Conservation (phyloP, 495 filamentous ascomycete genomes). For the Hypoxylon lienhwacheense region DNA sequence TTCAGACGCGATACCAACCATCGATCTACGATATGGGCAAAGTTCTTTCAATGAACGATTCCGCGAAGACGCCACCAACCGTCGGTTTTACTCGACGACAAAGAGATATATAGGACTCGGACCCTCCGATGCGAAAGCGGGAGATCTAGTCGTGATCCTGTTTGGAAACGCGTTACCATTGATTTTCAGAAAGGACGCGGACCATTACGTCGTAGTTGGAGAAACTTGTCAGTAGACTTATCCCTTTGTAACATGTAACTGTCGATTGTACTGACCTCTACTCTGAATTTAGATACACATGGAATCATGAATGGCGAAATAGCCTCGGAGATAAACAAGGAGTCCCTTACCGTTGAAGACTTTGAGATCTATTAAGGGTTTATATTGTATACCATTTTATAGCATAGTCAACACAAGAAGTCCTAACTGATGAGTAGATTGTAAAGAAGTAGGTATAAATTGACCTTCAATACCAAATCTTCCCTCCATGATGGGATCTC, state of each 20-base stretch:
- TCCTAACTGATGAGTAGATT: too few relatives aligned
- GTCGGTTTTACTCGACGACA: slow-evolving; percentile 11
- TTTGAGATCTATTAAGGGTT: slow-evolving; percentile 1
- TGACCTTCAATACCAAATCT: too few relatives aligned
- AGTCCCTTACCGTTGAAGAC: background rate
- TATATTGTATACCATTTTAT: too few relatives aligned
- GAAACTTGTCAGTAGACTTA: slow-evolving; percentile 17
- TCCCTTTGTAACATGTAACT: too few relatives aligned
- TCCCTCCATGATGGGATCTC: too few relatives aligned
- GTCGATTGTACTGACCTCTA: too few relatives aligned
- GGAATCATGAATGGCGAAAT: slow-evolving; percentile 16
- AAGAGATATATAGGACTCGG: slow-evolving; percentile 26
- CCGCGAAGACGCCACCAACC: background rate
- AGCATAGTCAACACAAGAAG: too few relatives aligned
- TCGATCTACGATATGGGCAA: background rate
- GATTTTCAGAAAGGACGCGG: slow-evolving; percentile 13
- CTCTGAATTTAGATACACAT: slow-evolving; percentile 4
- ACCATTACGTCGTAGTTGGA: slow-evolving; percentile 17
- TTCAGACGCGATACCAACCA: slow-evolving; percentile 4
- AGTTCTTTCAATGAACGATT: background rate
- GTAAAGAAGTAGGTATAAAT: too few relatives aligned
- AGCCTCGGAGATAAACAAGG: background rate
- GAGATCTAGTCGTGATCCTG: slow-evolving; percentile 15
- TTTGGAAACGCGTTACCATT: slow-evolving; percentile 21
- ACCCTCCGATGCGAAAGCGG: slow-evolving; percentile 1